phyloP scores from a whole-genome alignment of 306 rosid genomes.

The Elaeagnus macrophylla region DNA sequence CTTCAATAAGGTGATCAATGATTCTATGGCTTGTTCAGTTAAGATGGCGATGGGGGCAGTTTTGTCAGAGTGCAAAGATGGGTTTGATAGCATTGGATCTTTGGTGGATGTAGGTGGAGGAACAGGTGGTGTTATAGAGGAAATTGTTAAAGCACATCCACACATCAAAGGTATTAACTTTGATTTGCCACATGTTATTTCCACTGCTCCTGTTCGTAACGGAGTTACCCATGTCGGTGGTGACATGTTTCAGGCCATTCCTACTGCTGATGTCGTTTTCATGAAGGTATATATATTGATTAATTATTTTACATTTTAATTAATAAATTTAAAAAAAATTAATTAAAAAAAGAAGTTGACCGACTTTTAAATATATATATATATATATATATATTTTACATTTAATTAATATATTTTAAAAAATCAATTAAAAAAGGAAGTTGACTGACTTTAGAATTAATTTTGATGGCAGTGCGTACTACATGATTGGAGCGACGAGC shows the following conservation, averaged over 20 bases:
- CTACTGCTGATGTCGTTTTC: slow-evolving; percentile 17
- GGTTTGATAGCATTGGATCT: slow-evolving; percentile 7
- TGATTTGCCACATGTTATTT: slow-evolving; percentile 16
- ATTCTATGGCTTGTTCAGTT: slow-evolving; percentile 19
- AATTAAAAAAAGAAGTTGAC: no score
- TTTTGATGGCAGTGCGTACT: slow-evolving; percentile 5
- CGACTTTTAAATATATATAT: no score
- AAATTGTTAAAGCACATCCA: neutral
- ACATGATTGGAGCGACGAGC: slow-evolving; percentile 13
- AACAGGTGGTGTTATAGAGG: slow-evolving; percentile 6
- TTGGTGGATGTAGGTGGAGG: slow-evolving; percentile 22
- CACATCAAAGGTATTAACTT: slow-evolving; percentile 22
- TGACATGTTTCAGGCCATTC: slow-evolving; percentile 22
- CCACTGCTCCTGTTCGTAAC: slow-evolving; percentile 9
- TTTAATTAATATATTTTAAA: no score
- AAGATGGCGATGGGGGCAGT: slow-evolving; percentile 15
- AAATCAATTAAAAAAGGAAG: no score
- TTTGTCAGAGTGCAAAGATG: slow-evolving; percentile 11
- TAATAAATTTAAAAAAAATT: no score
- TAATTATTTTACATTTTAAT: no score
- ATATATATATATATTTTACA: no score
- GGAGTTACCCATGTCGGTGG: slow-evolving; percentile 25
- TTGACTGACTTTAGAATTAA: no score
- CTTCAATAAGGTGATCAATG: slow-evolving; percentile 12
- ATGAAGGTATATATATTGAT: slow-evolving; percentile 11